These are phyloP conservation scores for Talaromyces marneffei DNA, from an alignment of 2,329 filamentous ascomycete species.

Conservation along the genomic window DNA sequence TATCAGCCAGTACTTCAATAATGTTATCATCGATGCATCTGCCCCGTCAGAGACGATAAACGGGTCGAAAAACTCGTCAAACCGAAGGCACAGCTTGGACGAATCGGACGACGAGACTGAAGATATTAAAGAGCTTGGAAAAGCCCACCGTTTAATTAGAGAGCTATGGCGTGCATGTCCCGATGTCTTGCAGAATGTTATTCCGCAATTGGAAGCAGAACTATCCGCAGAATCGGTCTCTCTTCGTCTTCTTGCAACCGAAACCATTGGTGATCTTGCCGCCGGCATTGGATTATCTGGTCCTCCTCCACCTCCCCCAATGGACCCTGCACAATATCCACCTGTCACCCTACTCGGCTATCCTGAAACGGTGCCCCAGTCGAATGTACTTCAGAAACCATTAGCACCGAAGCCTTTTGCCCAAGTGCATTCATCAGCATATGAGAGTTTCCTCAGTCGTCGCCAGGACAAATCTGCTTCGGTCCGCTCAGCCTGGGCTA, in stretches of 20 bases:
- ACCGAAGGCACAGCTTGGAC: conserved; percentile 47
- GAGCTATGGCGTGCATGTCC: conserved; percentile 93
- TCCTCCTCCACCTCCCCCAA: conserved; percentile 62
- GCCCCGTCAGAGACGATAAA: conserved; percentile 50
- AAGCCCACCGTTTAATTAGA: conserved; percentile 81
- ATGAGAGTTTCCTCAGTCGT: conserved; percentile 77
- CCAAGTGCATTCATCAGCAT: conserved; percentile 70
- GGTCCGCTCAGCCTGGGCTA: conserved; percentile 82
- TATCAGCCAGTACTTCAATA: conserved; percentile 93
- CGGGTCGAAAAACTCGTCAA: conserved; percentile 38
- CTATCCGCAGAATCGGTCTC: conserved; percentile 83
- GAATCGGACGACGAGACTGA: conserved; percentile 68
- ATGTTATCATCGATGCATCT: conserved; percentile 86
- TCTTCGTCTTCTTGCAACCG: conserved; percentile 78
- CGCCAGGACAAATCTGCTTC: conserved; percentile 78
- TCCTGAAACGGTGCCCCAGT: conserved; percentile 46
- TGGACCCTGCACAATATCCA: conserved; percentile 84
- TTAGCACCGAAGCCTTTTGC: conserved; percentile 85
- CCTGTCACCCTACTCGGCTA: conserved; percentile 46
- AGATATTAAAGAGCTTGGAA: conserved; percentile 79
- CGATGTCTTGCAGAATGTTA: conserved; percentile 81
- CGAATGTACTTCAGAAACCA: conserved; percentile 69
- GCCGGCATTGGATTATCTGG: conserved; percentile 89
- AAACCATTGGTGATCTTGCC: conserved; percentile 92
- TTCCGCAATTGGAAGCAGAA: conserved; percentile 89